These are phyloP conservation scores for Colletotrichum phormii DNA, from an alignment of 2,329 filamentous ascomycete species.

Conservation along the genomic window DNA sequence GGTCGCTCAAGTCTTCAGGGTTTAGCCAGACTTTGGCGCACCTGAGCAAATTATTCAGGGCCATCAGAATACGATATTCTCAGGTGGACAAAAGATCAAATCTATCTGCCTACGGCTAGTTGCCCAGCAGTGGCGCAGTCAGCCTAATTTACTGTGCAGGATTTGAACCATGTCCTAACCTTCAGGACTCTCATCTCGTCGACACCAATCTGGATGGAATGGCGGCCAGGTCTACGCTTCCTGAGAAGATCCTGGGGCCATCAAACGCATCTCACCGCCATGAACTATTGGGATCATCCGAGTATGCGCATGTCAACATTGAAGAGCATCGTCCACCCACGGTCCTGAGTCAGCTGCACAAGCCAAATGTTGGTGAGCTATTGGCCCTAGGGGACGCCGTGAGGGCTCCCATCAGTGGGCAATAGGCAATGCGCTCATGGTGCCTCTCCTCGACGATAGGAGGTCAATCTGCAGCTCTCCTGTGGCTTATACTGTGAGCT, in stretches of 20 bases:
- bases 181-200: background rate
- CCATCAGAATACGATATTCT: background rate
- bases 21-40: background rate
- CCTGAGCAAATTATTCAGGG: background rate
- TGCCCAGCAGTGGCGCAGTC: slow-evolving; percentile 16
- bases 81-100: background rate
- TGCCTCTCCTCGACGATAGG: background rate
- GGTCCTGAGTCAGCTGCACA: background rate
- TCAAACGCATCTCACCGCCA: background rate
- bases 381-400: background rate
- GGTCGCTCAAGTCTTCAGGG: background rate
- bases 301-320: background rate
- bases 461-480: background rate
- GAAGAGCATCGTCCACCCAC: background rate
- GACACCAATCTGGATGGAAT: background rate
- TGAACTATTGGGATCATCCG: background rate
- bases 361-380: no score
- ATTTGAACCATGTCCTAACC: background rate
- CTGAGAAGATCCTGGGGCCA: background rate
- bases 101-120: slow-evolving; percentile 13
- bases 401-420: background rate
- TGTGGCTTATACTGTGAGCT: background rate
- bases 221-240: background rate
- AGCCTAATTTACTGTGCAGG: background rate
- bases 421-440: background rate